Evolutionary conservation across 441 rosid genomes (phyloP).

Genomic region (Euphorbia neoarborescens): DNA sequence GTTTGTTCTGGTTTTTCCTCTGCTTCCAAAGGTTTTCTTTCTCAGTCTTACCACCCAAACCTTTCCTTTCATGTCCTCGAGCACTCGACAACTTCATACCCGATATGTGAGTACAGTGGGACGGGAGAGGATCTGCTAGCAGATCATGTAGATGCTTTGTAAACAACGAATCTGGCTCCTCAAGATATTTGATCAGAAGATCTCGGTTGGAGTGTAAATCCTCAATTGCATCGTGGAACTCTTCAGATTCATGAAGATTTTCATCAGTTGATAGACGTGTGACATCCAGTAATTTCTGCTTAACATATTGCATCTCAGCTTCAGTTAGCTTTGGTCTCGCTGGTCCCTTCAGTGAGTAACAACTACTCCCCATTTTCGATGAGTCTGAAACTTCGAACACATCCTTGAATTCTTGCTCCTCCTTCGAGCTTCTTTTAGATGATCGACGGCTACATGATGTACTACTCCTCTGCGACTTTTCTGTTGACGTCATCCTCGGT

Average conservation of each 20-base stretch:
- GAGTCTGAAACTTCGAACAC: conserved; percentile 80
- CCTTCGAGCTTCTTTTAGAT: conserved; percentile 57
- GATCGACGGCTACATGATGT: conserved; percentile 41
- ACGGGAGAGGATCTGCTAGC: conserved; percentile 33
- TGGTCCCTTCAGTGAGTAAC: conserved; percentile 27
- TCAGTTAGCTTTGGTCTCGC: conserved; percentile 36
- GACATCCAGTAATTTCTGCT: conserved; percentile 64
- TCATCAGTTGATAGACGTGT: conserved; percentile 64
- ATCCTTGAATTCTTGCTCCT: conserved; percentile 82
- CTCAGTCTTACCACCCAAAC: conserved; percentile 28
- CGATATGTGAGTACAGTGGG: conserved; percentile 35
- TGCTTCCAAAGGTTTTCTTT: conserved; percentile 31
- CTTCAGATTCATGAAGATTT: conserved; percentile 58
- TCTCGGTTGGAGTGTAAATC: conserved; percentile 71
- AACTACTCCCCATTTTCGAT: conserved; percentile 33
- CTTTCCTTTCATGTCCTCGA: conserved; percentile 23
- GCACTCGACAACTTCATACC: conserved; percentile 33
- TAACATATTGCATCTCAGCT: conserved; percentile 60
- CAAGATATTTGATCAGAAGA: conserved; percentile 65
- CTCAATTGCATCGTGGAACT: conserved; percentile 68
- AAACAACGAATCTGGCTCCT: conserved; percentile 78
- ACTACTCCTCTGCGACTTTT: conserved; percentile 36
- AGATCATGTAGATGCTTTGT: conserved; percentile 74
- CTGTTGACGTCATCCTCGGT: conserved; percentile 22
- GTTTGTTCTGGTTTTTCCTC: conserved; percentile 28